Evolutionary conservation across 768 basidiomycete genomes (phyloP), one percentile per base, ranked within the genome.

Genomic region (Boletus rex-veris): DNA sequence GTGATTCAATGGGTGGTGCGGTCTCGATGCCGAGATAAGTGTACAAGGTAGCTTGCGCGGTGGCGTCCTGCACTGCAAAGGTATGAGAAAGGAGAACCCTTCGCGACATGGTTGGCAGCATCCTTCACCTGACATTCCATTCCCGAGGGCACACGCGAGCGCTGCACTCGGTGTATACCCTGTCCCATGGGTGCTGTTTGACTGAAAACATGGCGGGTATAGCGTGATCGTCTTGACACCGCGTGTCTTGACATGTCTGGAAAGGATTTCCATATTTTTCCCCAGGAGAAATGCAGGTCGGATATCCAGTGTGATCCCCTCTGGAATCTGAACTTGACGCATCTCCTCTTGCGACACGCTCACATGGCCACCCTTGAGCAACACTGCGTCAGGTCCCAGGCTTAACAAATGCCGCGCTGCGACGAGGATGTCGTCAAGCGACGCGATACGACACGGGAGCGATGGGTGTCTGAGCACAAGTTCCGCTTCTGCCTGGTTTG

Each of bases 81-180:
- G 8, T 1, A 43, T 50, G 12, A 48, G 33, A 35, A 14, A 41
- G 35, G 21, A 21, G n/a, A 38, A 3, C 5, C 5, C 30, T 38
- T 14, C 12, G 1, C 9, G 24, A 30, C 5, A 43, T 39, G 9
- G n/a, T 15, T 14, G 7, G 35, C 33, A 26, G 57, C 10, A n/a
- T 59, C 56, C 33, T 33, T 77, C 79, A 64, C 47, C 78, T 75
- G 55, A n/a, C 57, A 47, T 8, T 55, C 59, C 53, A 82, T 84
- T 43, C 4, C 81, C 86, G 15, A 94, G 73, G 6, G 76, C 76
- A 50, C 83, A 84, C 3, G 86, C 85, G 16, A 96, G 78, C 0
- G 92, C 90, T 0, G 93, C 85, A 43, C 85, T 86, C n/a, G 96
- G 75, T 0, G 94, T 97, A 67, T 92, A 97, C 2, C 93, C 94